Conservation (phyloP, 1,139 yeast species). For the Meyerozyma carpophila region DNA sequence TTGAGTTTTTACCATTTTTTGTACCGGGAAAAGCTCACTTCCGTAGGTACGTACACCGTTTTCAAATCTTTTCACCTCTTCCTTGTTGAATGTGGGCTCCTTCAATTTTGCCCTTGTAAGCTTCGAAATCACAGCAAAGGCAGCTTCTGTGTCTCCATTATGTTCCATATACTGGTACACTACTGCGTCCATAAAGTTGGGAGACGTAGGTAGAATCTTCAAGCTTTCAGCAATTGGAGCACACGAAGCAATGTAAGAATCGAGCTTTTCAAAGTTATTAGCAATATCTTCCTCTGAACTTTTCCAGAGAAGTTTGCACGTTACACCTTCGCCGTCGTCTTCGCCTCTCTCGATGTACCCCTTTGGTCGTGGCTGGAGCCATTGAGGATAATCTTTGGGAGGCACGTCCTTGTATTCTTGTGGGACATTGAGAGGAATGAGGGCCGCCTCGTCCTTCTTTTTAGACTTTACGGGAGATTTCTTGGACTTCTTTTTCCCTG, state of each 20-base stretch:
- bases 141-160: slow-evolving; percentile 43
- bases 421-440: slow-evolving; percentile 38
- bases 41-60: slow-evolving; percentile 71
- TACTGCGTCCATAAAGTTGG: slow-evolving; percentile 77
- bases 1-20: slow-evolving; percentile 62
- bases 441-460: slow-evolving; percentile 14
- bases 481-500: slow-evolving; percentile 14
- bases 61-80: slow-evolving; percentile 68
- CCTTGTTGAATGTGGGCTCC: slow-evolving; percentile 69
- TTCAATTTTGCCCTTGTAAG: slow-evolving; percentile 55
- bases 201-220: slow-evolving; percentile 35
- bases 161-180: slow-evolving; percentile 48
- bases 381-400: slow-evolving; percentile 54
- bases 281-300: slow-evolving; percentile 29
- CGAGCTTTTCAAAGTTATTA: slow-evolving; percentile 36
- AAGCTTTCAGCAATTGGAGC: slow-evolving; percentile 49
- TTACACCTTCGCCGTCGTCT: slow-evolving; percentile 48
- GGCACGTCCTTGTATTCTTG: slow-evolving; percentile 35
- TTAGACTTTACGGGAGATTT: slow-evolving; percentile 9
- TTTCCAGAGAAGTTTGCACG: slow-evolving; percentile 69
- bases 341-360: slow-evolving; percentile 88
- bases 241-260: slow-evolving; percentile 51
- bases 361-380: slow-evolving; percentile 75
- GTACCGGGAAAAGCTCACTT: slow-evolving; percentile 74
- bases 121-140: slow-evolving; percentile 32